Conservation (phyloP, 2,329 filamentous ascomycete genomes). For the Sarocladium brachiariae region DNA sequence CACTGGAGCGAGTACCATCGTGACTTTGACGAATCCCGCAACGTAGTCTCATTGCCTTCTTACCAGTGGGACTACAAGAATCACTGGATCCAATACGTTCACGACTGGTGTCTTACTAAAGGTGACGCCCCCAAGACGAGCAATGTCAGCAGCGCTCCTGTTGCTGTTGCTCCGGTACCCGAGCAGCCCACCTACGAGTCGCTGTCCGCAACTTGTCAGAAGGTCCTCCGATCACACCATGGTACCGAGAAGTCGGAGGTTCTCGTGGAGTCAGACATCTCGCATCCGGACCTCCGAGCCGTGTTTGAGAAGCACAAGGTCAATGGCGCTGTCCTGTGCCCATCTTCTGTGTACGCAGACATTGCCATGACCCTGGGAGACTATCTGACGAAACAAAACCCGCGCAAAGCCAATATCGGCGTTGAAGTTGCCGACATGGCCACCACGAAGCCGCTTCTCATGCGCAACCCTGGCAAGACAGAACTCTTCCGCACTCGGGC, state of each 20-base stretch:
- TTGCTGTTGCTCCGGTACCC: constrained; percentile 13
- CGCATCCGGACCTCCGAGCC: background rate
- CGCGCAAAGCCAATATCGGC: background rate
- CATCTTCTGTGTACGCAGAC: constrained; percentile 42
- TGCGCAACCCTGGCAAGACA: background rate
- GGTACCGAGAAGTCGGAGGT: background rate
- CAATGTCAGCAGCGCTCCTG: constrained; percentile 35
- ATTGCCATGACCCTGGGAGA: constrained; percentile 59
- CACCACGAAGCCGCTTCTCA: constrained; percentile 14
- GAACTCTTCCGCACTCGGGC: constrained; percentile 21
- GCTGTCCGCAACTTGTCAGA: background rate
- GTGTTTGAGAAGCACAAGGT: background rate
- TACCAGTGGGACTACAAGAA: constrained; percentile 67
- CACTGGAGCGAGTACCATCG: constrained; percentile 64
- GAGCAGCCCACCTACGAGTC: no score
- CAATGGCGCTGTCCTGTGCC: background rate
- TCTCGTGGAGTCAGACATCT: background rate
- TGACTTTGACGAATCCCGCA: constrained; percentile 29
- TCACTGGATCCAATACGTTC: constrained; percentile 56
- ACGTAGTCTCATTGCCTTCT: constrained; percentile 54
- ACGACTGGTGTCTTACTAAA: constrained; percentile 66
- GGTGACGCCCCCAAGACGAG: constrained; percentile 38
- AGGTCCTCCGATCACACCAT: background rate
- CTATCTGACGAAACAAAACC: constrained; percentile 30
- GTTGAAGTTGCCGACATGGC: background rate